A percentile compares a stretch with the other conserved stretches of the same genome.
Evolutionary conservation across 139 green algal genomes (phyloP).

Genomic region (Haematococcus sp.): DNA sequence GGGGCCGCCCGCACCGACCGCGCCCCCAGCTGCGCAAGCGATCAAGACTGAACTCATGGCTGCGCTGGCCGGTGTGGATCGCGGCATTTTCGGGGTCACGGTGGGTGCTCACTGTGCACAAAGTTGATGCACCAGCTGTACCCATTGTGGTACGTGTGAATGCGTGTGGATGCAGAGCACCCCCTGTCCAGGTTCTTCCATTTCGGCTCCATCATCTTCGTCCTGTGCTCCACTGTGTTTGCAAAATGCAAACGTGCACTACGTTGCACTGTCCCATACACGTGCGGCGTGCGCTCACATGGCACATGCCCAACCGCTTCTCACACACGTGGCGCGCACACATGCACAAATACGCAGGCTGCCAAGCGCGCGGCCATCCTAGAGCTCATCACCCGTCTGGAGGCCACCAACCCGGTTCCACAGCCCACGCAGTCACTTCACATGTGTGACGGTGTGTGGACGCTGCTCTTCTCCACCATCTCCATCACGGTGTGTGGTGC

Average conservation of each 20-base stretch:
- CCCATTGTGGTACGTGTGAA: not conserved
- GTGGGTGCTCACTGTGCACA: constrained; percentile 22
- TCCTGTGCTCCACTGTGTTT: no score
- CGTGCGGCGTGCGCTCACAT: no score
- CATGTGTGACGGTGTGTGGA: constrained; percentile 59
- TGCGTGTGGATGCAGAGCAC: no score
- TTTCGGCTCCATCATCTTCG: no score
- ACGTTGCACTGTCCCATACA: no score
- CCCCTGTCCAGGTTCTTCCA: no score
- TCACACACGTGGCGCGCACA: not conserved
- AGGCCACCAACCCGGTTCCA: constrained; percentile 40
- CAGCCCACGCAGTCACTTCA: constrained; percentile 43
- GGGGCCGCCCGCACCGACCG: not conserved
- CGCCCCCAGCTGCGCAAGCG: not conserved
- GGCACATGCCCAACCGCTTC: no score
- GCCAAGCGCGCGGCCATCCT: constrained; percentile 46
- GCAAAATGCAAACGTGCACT: no score
- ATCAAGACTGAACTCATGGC: constrained; percentile 34
- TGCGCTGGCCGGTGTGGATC: constrained; percentile 40
- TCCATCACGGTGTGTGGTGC: constrained; percentile 58
- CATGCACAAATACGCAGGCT: constrained; percentile 24
- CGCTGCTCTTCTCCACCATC: constrained; percentile 80
- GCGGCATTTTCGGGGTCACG: constrained; percentile 58
- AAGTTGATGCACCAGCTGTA: no score
- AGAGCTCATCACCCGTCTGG: constrained; percentile 43